phyloP scores from a whole-genome alignment of 305 asterid species.

The Euphrasia arctica region DNA sequence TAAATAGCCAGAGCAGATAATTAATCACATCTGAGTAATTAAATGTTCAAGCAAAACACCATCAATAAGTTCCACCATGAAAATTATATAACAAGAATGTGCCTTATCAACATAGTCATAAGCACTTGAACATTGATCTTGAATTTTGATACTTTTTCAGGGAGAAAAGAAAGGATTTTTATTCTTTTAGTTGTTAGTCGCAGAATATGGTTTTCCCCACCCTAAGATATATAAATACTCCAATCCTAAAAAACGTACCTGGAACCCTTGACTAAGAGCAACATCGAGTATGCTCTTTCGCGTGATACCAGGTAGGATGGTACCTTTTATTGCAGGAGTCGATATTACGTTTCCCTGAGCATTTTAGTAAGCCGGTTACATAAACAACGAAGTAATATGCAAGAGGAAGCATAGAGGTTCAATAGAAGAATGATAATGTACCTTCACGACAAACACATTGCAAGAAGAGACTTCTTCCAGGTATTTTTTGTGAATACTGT shows the following conservation, averaged over 20 bases:
- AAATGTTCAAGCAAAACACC: too few relatives aligned
- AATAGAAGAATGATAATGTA: slow-evolving; percentile 27
- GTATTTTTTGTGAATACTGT: slow-evolving; percentile 67
- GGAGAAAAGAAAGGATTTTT: too few relatives aligned
- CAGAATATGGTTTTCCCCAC: neutral
- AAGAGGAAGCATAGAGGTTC: slow-evolving; percentile 1
- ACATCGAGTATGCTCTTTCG: slow-evolving; percentile 92
- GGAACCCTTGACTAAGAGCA: slow-evolving; percentile 70
- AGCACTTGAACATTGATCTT: neutral
- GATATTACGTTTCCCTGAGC: slow-evolving; percentile 73
- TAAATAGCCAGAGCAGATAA: too few relatives aligned
- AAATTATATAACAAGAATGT: neutral
- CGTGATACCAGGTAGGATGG: slow-evolving; percentile 95
- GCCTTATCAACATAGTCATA: too few relatives aligned
- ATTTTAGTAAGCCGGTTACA: slow-evolving; percentile 6
- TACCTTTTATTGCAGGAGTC: slow-evolving; percentile 89
- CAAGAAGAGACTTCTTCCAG: slow-evolving; percentile 97
- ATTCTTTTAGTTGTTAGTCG: neutral
- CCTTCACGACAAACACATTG: slow-evolving; percentile 95
- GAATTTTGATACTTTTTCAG: neutral
- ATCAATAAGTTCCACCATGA: neutral
- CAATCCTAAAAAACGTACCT: slow-evolving; percentile 40
- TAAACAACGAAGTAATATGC: neutral
- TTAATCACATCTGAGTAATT: too few relatives aligned
- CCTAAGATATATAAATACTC: slow-evolving; percentile 3